A percentile compares a stretch with the other conserved stretches of the same genome.
Conservation (phyloP, 352 stramenopile species). For the Pythium aristosporum region DNA sequence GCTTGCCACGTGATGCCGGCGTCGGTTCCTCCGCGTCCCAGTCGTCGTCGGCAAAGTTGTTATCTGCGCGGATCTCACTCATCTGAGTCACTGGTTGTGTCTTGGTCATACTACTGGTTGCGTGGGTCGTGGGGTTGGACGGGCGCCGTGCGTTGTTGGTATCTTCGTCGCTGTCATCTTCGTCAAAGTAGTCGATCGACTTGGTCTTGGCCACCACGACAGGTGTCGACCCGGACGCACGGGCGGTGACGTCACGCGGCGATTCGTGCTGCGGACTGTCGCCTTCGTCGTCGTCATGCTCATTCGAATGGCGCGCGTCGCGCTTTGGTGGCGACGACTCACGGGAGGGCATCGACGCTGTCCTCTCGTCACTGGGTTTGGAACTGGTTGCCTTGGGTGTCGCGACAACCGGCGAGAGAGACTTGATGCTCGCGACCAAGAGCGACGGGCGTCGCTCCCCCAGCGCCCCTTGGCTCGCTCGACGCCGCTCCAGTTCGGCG, state of each 20-base stretch:
- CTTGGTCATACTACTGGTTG: neutral
- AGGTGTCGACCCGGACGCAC: neutral
- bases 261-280: slow-evolving; percentile 43
- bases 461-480: slow-evolving; percentile 6
- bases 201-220: neutral
- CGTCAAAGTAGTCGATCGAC: slow-evolving; percentile 58
- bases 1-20: slow-evolving; percentile 9
- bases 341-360: neutral
- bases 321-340: neutral
- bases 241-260: slow-evolving; percentile 30
- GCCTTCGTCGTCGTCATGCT: slow-evolving; percentile 32
- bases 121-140: slow-evolving; percentile 4
- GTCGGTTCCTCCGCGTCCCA: slow-evolving; percentile 60
- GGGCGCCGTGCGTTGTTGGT: slow-evolving; percentile 24
- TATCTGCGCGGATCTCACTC: slow-evolving; percentile 37
- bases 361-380: neutral
- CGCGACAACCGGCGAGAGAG: slow-evolving; percentile 26
- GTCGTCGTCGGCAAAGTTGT: slow-evolving; percentile 81
- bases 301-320: slow-evolving; percentile 8
- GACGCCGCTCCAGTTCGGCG: slow-evolving; percentile 20
- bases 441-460: slow-evolving; percentile 29
- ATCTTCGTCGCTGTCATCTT: slow-evolving; percentile 21
- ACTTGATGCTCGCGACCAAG: slow-evolving; percentile 66
- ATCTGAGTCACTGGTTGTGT: neutral
- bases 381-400: slow-evolving; percentile 12